Evolutionary conservation across 768 basidiomycete species (phyloP), one percentile per base, ranked within the genome.

Genomic region (Suillus occidentalis): DNA sequence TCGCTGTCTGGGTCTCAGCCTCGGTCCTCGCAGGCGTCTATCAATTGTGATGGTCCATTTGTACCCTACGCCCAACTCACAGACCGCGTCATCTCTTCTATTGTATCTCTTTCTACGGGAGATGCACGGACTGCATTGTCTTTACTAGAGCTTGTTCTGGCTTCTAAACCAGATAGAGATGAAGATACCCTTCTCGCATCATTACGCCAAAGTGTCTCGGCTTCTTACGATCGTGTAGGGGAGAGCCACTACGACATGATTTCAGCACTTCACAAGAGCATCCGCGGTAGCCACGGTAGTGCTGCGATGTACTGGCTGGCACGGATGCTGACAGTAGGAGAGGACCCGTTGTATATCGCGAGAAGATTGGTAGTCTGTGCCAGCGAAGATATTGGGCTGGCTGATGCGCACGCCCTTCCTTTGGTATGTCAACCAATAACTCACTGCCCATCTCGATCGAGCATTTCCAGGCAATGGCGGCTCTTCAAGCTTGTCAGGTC

Each of bases 261-360:
- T 68, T 90, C 88, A 39, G 92, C 90, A 3, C 78, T 95, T 68
- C 93, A 95, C 77, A 95, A 95, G 75, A 87, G 86, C 64, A 84
- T 95, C 40, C 84, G 94, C 40, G 94, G 92, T 9, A 86, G 87
- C 63, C 86, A 94, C 67, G 87, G 86, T 7, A 82, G 82, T 70
- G 94, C 92, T 0, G 93, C 93, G 7, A 78, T 94, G 80, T 95
- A 95, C 73, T 95, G 93, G 92, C 81, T 95, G 25, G 92, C 92
- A 12, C 84, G 91, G 59, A 94, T 94, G 92, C 79, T 94, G 40
- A 83, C 80, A 42, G 89, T 85, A 34, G 92, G 92, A 22, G 92
- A 94, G 73, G 92, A 95, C 75, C 90, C 93, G 4, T 69, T 92
- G 56, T 95, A 85, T 69, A 83, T 94, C 64, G 89, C 87, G 7